Evolutionary conservation across 2,329 filamentous ascomycete genomes (phyloP), one percentile per base, ranked within the genome.

Genomic region (Trichoderma guizhouense): DNA sequence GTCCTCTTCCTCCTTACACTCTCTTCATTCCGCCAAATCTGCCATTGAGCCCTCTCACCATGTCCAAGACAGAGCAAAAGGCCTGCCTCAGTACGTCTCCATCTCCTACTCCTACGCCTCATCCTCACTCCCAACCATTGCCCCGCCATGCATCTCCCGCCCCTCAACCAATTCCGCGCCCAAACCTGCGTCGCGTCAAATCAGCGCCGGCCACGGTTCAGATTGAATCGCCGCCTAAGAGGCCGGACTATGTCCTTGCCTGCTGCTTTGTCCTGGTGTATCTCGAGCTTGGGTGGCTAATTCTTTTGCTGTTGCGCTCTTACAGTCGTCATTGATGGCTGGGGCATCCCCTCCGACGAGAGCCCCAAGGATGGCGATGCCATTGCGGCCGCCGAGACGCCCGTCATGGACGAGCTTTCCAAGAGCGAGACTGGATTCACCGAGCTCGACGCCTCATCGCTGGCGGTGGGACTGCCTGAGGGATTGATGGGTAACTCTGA

Each of bases 401-500:
- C 96, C 61, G 90, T 92, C 81, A 99, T 99, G 96, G 95, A 98
- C 83, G 90, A 89, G 73, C 95, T 99, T 82, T 93, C 91, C 79
- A 90, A 92, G 82, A 92, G 91, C 75, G 86, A 91, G 36, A 91
- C 95, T 78, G 95, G 95, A 74, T 99, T 92, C 85, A 94, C 93
- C 75, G 91, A 97, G 85, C 91, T 99, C 74, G 96, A 99, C 78
- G 96, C 96, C 72, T 98, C 96, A 3, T 98, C 96, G 57, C 89
- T 97, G 73, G 96, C 96, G 60, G 96, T 99, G 75, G 96, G 96
- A 76, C 89, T 99, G 68, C 96, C 96, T 24, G 95, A 99, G 81
- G 96, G 96, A 72, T 87, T 99, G 76, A 99, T 99, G 96, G 96
- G 96, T 76, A 99, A 99, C 87, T 97, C 93, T 77, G 96, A 99